Evolutionary conservation across 2,329 filamentous ascomycete species (phyloP), one percentile per base, ranked within the genome.

Genomic region (Trichoderma aggressivum): DNA sequence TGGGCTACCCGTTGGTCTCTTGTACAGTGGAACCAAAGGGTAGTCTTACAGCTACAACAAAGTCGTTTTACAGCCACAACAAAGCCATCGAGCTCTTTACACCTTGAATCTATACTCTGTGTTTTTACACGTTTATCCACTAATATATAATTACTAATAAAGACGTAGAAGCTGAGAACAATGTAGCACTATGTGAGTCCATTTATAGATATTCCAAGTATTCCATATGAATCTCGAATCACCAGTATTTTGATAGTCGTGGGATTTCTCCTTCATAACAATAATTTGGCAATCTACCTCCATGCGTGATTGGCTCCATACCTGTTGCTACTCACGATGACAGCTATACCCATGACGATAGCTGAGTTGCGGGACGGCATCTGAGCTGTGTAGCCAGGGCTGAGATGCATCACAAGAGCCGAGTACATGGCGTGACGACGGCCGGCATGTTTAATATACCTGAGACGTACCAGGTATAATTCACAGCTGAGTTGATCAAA

Each of bases 371-470:
- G 60, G 60, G 26, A 47, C 26, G 16, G 26, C 28, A 32, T 24
- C 60, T 63, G 36, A 63, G 26, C 28, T 26, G 36, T 30, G 12
- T 21, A 47, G 14, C 5, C 26, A 34, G 16, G 28, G 43, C 28
- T 53, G 26, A 53, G 47, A 50, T 50, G 28, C 47, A 12, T 24
- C 47, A 14, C 21, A 53, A 50, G n/a, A 24, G n/a, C 43, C 43
- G 43, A 50, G n/a, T 21, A 50, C n/a, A 47, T 63, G 61, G 61
- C 62, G 34, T 66, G 63, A 66, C 12, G 28, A 7, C 32, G 21
- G 10, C 24, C 12, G 50, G n/a, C n/a, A 56, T 24, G 32, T 21
- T n/a, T 39, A 30, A 24, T 14, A 58, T 14, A 39, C 2, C 3
- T 14, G 47, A 53, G 47, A 53, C 11, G 47, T 24, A 53, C 47